Conservation (phyloP, 108 stramenopile species). For the Epithemia pelagica region DNA sequence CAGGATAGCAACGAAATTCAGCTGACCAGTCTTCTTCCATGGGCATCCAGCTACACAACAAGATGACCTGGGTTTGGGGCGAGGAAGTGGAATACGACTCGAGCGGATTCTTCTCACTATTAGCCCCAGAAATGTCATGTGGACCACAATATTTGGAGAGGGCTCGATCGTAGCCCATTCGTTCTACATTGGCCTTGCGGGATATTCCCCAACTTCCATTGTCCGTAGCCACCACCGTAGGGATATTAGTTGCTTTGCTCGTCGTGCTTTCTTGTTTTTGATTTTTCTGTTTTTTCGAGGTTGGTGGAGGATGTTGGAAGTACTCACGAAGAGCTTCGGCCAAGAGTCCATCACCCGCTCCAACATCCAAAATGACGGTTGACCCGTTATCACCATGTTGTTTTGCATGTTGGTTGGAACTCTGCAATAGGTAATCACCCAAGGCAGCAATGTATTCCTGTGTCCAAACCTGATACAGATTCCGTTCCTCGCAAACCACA, state of each 20-base stretch:
- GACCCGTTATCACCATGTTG: conserved; percentile 2
- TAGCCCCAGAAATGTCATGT: not conserved
- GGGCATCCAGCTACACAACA: conserved; percentile 85
- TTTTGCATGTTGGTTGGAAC: not conserved
- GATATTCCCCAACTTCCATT: conserved; percentile 68
- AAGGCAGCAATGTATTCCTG: conserved; percentile 60
- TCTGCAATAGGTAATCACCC: conserved; percentile 51
- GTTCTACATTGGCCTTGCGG: conserved; percentile 51
- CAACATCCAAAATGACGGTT: conserved; percentile 67
- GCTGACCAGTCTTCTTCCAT: conserved; percentile 70
- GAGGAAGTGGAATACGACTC: too few relatives aligned
- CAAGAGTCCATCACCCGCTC: conserved; percentile 79
- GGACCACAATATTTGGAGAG: conserved; percentile 37
- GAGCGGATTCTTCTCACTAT: not conserved
- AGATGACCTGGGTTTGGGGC: conserved; percentile 39
- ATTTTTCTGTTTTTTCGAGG: conserved; percentile 10
- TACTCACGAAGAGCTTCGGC: conserved; percentile 51
- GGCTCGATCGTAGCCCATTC: conserved; percentile 38
- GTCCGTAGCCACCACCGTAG: conserved; percentile 58
- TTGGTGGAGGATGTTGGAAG: conserved; percentile 14
- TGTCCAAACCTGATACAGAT: conserved; percentile 76
- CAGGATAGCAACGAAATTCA: conserved; percentile 31
- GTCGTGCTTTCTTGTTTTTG: conserved; percentile 11
- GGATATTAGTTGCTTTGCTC: not conserved
- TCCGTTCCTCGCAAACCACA: conserved; percentile 62